Conservation (phyloP, 2,329 filamentous ascomycete species). For the Emydomyces testavorans region DNA sequence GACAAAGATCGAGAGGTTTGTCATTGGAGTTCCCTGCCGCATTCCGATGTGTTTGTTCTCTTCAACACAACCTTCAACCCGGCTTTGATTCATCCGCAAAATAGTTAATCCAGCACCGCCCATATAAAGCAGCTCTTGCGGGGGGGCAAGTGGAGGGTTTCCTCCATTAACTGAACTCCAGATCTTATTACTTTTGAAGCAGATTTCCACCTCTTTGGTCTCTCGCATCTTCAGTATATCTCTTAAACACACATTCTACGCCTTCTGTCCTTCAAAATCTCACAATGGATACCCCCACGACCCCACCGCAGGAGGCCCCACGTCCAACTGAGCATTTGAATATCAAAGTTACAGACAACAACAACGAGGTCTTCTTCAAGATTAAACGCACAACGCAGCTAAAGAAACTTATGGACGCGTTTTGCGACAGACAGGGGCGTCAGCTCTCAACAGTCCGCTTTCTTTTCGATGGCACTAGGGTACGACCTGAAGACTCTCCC, state of each 20-base stretch:
- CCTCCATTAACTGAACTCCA: neutral
- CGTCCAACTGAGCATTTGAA: constrained; percentile 69
- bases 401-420: constrained; percentile 96
- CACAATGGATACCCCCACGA: constrained; percentile 17
- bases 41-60: neutral
- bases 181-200: too few species aligned
- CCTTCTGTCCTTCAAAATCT: neutral
- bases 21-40: neutral
- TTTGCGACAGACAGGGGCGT: constrained; percentile 94
- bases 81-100: neutral
- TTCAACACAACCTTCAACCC: neutral
- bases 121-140: constrained; percentile 5
- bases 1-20: neutral
- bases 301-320: constrained; percentile 12
- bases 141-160: constrained; percentile 2
- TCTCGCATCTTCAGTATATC: neutral
- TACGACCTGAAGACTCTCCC: constrained; percentile 78
- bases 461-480: constrained; percentile 88
- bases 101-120: constrained; percentile 5
- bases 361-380: constrained; percentile 99
- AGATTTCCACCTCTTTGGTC: too few species aligned
- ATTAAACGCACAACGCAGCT: constrained; percentile 95
- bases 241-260: neutral
- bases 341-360: constrained; percentile 98
- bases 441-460: constrained; percentile 74